Conservation (phyloP, 345 rosid species). For the rapeseed (Brassica napus) region DNA sequence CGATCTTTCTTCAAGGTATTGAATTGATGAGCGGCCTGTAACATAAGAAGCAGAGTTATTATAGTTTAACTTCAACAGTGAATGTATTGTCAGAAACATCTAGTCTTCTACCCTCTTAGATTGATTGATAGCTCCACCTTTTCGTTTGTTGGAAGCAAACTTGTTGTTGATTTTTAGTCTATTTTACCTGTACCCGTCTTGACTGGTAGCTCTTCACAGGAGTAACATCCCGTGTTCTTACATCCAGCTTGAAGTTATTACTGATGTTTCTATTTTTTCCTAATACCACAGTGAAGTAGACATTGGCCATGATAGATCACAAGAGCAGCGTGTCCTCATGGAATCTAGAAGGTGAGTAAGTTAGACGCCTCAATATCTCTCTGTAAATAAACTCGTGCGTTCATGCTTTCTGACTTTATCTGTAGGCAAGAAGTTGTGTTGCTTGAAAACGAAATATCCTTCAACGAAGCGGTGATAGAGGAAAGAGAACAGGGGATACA, state of each 20-base stretch:
- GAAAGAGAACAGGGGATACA: slow-evolving; percentile 93
- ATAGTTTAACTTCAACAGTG: background rate
- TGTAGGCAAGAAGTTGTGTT: slow-evolving; percentile 79
- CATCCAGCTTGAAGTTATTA: background rate
- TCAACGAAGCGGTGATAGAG: slow-evolving; percentile 87
- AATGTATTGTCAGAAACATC: background rate
- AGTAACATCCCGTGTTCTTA: background rate
- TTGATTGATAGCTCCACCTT: background rate
- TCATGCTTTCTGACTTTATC: slow-evolving; percentile 6
- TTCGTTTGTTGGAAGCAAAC: slow-evolving; percentile 3
- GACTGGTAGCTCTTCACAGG: background rate
- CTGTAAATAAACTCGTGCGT: background rate
- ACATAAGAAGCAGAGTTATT: background rate
- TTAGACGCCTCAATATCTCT: background rate
- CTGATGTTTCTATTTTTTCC: background rate
- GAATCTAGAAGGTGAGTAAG: slow-evolving; percentile 70
- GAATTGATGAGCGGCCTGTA: background rate
- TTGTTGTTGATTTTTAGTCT: background rate
- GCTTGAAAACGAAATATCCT: slow-evolving; percentile 83
- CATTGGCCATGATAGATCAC: slow-evolving; percentile 49
- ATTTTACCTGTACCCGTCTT: background rate
- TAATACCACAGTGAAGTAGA: slow-evolving; percentile 46
- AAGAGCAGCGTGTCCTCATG: slow-evolving; percentile 68
- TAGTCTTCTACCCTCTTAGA: background rate
- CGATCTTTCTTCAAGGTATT: slow-evolving; percentile 66